Evolutionary conservation across 2,329 filamentous ascomycete genomes (phyloP), one percentile per base, ranked within the genome.

Genomic region (Pleoardoris graminearum): DNA sequence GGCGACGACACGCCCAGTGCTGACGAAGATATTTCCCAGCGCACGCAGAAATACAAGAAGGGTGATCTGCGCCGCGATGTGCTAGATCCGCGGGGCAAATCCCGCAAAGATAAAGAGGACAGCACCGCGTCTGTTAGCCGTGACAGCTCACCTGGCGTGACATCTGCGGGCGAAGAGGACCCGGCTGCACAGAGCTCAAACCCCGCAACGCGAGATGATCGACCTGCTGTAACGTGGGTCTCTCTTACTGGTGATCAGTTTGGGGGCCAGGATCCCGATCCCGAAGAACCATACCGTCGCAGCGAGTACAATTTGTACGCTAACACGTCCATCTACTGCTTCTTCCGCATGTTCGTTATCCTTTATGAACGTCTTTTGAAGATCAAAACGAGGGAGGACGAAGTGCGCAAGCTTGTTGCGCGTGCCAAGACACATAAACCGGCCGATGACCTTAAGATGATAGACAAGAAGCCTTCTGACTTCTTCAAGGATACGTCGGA

Each of bases 291-390:
- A 52, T 96, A 94, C 75, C 82, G 82, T 61, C 89, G 92, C 41
- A 85, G 86, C 10, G 86, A 85, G 75, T 96, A 91, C 78, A 93
- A 93, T 69, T 85, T 97, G 70, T 99, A 95, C 77, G 88, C 87
- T 71, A 97, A 97, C 72, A 84, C 91, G 65, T 90, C 88, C 3
- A 87, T 99, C 54, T 96, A 91, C 70, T 92, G 94, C 74, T 97
- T 99, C 80, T 89, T 99, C 78, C 90, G 88, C 62, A 87, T 96
- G 55, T 94, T 99, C 71, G 86, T 96, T 68, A 89, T 88, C n/a
- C 79, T 99, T 4, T 97, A 96, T 75, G 85, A 86, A 65, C 86
- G 94, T 35, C 81, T 99, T 12, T 80, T 88, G 57, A 88, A 89
- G 55, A 85, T 97, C 72, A 97, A 97, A 77, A 81, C 87, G 53